Percentiles rank a stretch among this genome's conserved stretches.
Evolutionary conservation across 768 basidiomycete species (phyloP).

Genomic region (Tricholoma saponaceum): DNA sequence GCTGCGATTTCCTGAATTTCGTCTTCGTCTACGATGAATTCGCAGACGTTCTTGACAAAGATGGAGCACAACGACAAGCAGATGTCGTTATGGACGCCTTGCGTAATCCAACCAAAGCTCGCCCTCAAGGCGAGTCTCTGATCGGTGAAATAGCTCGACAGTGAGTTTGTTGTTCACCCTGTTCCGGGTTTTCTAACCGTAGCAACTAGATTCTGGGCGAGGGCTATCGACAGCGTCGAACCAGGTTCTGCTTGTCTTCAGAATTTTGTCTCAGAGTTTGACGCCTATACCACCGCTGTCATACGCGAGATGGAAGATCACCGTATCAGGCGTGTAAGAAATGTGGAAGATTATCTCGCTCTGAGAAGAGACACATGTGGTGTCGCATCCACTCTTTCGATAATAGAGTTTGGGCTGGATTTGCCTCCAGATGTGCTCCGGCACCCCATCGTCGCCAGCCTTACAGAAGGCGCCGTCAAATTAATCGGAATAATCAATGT

Average conservation of each 20-base stretch:
- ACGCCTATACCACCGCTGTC: not conserved
- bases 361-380: constrained; percentile 16
- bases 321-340: constrained; percentile 6
- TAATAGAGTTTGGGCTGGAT: constrained; percentile 17
- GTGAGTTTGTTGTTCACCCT: constrained; percentile 6
- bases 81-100: constrained; percentile 20
- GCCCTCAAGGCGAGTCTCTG: constrained; percentile 11
- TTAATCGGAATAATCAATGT: constrained; percentile 5
- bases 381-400: constrained; percentile 10
- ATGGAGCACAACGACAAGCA: constrained; percentile 9
- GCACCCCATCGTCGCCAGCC: constrained; percentile 12
- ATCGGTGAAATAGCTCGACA: constrained; percentile 14
- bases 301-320: not conserved
- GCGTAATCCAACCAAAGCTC: constrained; percentile 11
- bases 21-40: constrained; percentile 21
- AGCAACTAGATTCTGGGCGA: not conserved
- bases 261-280: not conserved
- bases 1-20: constrained; percentile 18
- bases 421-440: constrained; percentile 18
- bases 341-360: constrained; percentile 13
- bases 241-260: not conserved
- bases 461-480: constrained; percentile 11
- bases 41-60: constrained; percentile 13
- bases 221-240: not conserved
- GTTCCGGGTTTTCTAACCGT: not conserved